A percentile compares a stretch with the other conserved stretches of the same genome.
Evolutionary conservation across 2,329 filamentous ascomycete genomes (phyloP).

Genomic region (Verticillium longisporum): DNA sequence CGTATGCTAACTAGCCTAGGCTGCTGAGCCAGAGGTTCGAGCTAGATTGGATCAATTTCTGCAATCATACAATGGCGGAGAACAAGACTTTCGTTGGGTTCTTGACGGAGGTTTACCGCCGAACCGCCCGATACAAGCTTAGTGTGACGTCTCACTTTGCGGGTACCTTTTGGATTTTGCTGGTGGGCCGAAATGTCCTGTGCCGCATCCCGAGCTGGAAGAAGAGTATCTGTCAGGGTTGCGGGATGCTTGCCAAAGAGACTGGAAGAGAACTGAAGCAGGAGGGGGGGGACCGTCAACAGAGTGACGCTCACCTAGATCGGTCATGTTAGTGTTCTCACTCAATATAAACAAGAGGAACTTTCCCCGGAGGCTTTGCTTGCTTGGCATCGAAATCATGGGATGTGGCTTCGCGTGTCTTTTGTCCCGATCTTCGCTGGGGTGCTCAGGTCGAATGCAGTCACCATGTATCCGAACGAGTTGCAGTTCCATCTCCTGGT

Average conservation of each 20-base stretch:
- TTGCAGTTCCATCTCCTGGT: neutral
- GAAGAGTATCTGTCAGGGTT: neutral
- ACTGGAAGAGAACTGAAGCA: too few species aligned
- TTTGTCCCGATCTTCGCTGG: neutral
- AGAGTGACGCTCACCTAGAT: neutral
- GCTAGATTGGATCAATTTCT: neutral
- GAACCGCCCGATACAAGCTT: neutral
- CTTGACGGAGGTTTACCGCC: neutral
- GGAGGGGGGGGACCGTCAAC: neutral
- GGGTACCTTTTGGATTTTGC: neutral
- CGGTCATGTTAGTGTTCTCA: neutral
- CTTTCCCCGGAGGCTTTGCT: neutral
- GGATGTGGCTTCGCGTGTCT: neutral
- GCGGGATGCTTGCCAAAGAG: neutral
- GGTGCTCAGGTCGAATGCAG: neutral
- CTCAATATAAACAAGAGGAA: neutral
- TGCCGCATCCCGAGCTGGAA: neutral
- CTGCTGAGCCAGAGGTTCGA: neutral
- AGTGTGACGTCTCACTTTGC: neutral
- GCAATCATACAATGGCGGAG: neutral
- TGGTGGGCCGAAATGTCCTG: neutral
- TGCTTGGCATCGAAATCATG: neutral
- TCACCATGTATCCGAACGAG: neutral
- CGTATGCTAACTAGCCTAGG: neutral
- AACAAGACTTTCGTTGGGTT: neutral